Percentiles rank a stretch among this genome's conserved stretches.
Evolutionary conservation across 1,284 basidiomycete species (phyloP).

Genomic region (Amylostereum chailletii): DNA sequence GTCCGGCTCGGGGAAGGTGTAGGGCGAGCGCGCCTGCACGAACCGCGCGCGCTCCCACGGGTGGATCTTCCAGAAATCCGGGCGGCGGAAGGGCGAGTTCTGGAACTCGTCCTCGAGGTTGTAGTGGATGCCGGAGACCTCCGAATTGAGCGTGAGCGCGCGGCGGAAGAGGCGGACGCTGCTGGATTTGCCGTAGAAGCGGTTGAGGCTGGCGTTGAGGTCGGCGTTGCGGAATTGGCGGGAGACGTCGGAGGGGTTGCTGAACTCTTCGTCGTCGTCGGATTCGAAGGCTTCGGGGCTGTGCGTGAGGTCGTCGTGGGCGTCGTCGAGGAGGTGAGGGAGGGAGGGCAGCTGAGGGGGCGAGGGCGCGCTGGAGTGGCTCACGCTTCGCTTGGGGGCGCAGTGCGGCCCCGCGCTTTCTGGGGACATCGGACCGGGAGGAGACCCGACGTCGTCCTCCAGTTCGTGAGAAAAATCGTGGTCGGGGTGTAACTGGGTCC

Average conservation of each 20-base stretch:
- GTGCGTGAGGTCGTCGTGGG: conserved; percentile 7
- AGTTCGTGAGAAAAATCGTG: conserved; percentile 40
- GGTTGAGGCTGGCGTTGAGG: conserved; percentile 22
- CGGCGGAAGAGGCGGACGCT: conserved; percentile 40
- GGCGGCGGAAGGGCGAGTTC: conserved; percentile 8
- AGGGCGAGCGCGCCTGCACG: conserved; percentile 21
- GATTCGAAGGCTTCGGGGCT: conserved; percentile 19
- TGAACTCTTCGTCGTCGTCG: conserved; percentile 18
- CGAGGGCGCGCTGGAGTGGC: conserved; percentile 2
- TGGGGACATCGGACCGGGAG: conserved; percentile 14
- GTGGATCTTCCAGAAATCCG: conserved; percentile 23
- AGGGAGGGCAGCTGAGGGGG: conserved; percentile 2
- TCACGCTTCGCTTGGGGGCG: conserved; percentile 4
- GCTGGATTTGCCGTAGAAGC: conserved; percentile 47
- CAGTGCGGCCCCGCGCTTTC: conserved; percentile 6
- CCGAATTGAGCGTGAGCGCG: conserved; percentile 42
- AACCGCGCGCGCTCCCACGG: conserved; percentile 25
- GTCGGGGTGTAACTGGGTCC: conserved; percentile 37
- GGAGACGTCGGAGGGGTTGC: conserved; percentile 5
- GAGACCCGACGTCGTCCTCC: conserved; percentile 36
- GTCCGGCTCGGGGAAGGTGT: conserved; percentile 52
- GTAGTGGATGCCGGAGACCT: conserved; percentile 22
- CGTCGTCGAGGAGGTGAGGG: conserved; percentile 2
- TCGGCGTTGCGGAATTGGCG: conserved; percentile 15
- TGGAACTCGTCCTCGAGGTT: conserved; percentile 12